Percentiles rank a stretch among this genome's conserved stretches.
These are phyloP conservation scores for Erythrophleum fordii DNA, from an alignment of 306 rosid species.

Conservation along the genomic window DNA sequence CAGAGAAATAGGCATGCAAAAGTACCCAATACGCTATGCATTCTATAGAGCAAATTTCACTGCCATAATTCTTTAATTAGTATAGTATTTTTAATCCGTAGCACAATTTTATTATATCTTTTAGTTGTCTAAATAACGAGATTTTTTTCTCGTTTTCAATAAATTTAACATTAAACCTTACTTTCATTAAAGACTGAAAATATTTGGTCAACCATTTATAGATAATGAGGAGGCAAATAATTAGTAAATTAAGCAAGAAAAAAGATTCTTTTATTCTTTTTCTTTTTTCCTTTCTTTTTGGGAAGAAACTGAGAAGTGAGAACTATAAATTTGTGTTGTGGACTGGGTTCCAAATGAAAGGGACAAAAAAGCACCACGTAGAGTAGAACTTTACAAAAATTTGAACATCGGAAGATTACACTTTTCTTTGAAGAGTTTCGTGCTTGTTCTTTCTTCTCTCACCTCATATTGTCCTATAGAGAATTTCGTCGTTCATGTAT, in stretches of 20 bases:
- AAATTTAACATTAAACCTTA: too few relatives aligned
- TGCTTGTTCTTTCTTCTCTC: constrained; percentile 13
- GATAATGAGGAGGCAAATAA: neutral
- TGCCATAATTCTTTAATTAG: constrained; percentile 23
- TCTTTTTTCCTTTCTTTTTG: neutral
- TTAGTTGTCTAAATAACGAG: neutral
- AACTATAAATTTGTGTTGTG: neutral
- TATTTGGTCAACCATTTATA: neutral
- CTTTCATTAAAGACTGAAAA: too few relatives aligned
- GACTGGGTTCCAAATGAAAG: constrained; percentile 53
- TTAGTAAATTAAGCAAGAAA: constrained; percentile 10
- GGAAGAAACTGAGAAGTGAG: neutral
- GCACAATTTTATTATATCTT: neutral
- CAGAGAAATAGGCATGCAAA: constrained; percentile 18
- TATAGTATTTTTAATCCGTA: neutral
- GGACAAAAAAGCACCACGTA: constrained; percentile 57
- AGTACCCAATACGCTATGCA: constrained; percentile 59
- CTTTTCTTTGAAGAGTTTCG: constrained; percentile 35
- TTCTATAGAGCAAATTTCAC: constrained; percentile 59
- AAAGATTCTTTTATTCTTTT: too few relatives aligned
- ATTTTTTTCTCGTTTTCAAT: neutral
- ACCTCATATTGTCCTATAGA: constrained; percentile 12
- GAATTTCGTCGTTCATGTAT: neutral
- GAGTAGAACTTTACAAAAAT: constrained; percentile 47
- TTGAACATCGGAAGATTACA: constrained; percentile 44